Conservation (phyloP, 352 stramenopile genomes). For the Vaucheria bursata region DNA sequence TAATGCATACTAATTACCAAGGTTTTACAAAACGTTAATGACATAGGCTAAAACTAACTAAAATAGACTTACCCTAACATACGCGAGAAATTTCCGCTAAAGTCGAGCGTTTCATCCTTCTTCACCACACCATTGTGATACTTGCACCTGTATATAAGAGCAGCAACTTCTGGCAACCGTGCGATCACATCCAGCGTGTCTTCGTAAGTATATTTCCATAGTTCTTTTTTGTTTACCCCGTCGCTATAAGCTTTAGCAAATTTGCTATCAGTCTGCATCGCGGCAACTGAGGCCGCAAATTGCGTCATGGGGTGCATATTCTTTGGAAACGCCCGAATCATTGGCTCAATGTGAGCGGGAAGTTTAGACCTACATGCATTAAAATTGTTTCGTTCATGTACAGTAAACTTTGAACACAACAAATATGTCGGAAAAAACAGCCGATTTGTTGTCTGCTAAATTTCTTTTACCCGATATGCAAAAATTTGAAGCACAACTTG, state of each 20-base stretch:
- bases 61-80: slow-evolving; percentile 86
- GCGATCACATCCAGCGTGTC: slow-evolving; percentile 96
- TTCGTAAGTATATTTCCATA: slow-evolving; percentile 94
- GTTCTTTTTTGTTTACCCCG: slow-evolving; percentile 90
- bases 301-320: slow-evolving; percentile 98
- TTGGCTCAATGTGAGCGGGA: slow-evolving; percentile 82
- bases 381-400: too few relatives aligned
- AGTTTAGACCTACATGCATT: slow-evolving; percentile 70
- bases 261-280: slow-evolving; percentile 84
- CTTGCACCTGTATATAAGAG: slow-evolving; percentile 96
- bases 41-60: too few relatives aligned
- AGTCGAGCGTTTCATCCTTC: slow-evolving; percentile 91
- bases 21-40: too few relatives aligned
- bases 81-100: slow-evolving; percentile 95
- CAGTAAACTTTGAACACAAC: too few relatives aligned
- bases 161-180: slow-evolving; percentile 89
- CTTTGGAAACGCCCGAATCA: slow-evolving; percentile 89
- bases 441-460: too few relatives aligned
- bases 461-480: too few relatives aligned
- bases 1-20: too few relatives aligned
- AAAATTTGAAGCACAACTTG: too few relatives aligned
- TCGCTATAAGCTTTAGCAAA: slow-evolving; percentile 88
- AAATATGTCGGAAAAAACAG: too few relatives aligned
- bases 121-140: slow-evolving; percentile 87
- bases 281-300: slow-evolving; percentile 84